Conservation (phyloP, 192 early-diverging fungal species). For the Ramicandelaber brevisporus region DNA sequence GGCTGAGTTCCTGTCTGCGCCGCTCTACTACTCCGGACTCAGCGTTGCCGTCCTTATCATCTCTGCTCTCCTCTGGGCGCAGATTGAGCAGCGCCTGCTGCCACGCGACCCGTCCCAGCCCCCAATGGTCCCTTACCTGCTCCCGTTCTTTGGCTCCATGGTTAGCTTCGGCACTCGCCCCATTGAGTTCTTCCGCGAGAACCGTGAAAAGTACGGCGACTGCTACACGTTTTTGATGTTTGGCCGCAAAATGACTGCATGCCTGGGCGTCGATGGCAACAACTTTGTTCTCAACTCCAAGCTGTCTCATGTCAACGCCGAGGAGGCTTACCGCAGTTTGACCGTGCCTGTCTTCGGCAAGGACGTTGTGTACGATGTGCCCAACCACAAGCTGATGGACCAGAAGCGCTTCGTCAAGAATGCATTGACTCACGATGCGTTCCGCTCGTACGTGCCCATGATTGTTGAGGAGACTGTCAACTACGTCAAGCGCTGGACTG, state of each 20-base stretch:
- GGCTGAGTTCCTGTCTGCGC: conserved; percentile 14
- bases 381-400: conserved; percentile 82
- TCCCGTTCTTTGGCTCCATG: conserved; percentile 77
- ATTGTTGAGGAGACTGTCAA: conserved; percentile 53
- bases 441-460: conserved; percentile 69
- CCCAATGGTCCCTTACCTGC: conserved; percentile 40
- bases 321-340: conserved; percentile 76
- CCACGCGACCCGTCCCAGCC: conserved; percentile 24
- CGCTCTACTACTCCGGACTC: conserved; percentile 4
- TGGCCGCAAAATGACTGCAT: conserved; percentile 70
- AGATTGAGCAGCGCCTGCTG: conserved; percentile 13
- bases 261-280: conserved; percentile 77
- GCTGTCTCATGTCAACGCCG: conserved; percentile 59
- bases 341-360: conserved; percentile 86
- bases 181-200: conserved; percentile 59
- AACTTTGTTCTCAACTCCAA: conserved; percentile 92
- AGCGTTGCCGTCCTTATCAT: conserved; percentile 7
- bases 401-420: conserved; percentile 98
- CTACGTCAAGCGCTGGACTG: conserved; percentile 44
- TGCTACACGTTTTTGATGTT: conserved; percentile 82
- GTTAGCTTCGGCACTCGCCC: conserved; percentile 72
- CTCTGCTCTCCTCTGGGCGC: conserved; percentile 14
- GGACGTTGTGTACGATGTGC: conserved; percentile 91
- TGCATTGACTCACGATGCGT: conserved; percentile 60
- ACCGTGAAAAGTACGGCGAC: conserved; percentile 68